Base-by-base conservation (phyloP, 495 filamentous ascomycete genomes). In the Aspergillus cristatus region DNA sequence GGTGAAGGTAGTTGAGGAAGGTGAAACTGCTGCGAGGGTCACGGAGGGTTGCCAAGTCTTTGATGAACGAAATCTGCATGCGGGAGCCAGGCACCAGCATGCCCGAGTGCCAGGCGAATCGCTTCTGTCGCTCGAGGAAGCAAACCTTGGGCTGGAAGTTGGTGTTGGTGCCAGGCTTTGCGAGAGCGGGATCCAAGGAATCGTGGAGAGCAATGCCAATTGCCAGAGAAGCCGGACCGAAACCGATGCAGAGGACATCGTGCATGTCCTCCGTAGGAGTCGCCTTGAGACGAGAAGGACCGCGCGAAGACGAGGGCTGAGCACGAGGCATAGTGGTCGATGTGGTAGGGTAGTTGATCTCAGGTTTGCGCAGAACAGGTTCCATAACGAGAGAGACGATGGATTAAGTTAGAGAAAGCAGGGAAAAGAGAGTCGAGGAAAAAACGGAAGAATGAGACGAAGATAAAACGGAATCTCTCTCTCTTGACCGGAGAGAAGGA, bases 31-130 rank as follows among this genome's bases (percentile, higher is more conserved):
- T 94, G 40, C 81, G 78, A 2, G 90, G 90, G 46, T 96, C 78
- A 28, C 90, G 73, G 31, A 95, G 62, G 7, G 86, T 91, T 8
- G 91, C 90, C 41, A 98, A 71, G 50, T 96, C 91, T 66, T 98
- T 98, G 60, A 98, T 70, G 70, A 96, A 98, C 22, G 85, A 90
- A 41, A 98, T 96, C 58, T 98, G 90, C 90, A 98, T 98, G 55
- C 82, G 84, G 10, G 87, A 83, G 32, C 86, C 86, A 0, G 87
- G 86, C 1, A 98, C 75, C 38, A 95, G 73, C 90, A 98, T 98
- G 25, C 90, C 90, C 2, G 82, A 76, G 57, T 98, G 90, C 90
- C 90, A 96, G 34, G 78, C 75, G 50, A 96, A 98, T 29, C 75
- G 63, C 15, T 68, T 51, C 63, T 98, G 90, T 42, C 81, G 79